Conservation (phyloP, 495 filamentous ascomycete genomes). For the Articulospora tetracladia region DNA sequence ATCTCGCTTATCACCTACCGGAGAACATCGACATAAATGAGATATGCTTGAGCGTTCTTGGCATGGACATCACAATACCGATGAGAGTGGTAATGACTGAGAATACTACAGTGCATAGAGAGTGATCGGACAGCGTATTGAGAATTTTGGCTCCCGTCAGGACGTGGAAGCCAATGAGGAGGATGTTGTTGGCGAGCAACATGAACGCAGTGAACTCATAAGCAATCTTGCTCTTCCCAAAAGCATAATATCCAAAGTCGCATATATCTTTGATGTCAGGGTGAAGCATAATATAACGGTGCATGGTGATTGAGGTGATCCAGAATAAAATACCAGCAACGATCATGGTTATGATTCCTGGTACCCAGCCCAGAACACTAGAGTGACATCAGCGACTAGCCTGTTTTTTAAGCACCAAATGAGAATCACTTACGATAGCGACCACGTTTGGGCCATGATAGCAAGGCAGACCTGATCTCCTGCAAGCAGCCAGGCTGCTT, state of each 20-base stretch:
- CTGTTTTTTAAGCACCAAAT: slow-evolving; percentile 14
- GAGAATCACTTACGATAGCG: slow-evolving; percentile 42
- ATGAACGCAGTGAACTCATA: slow-evolving; percentile 37
- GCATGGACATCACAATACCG: slow-evolving; percentile 36
- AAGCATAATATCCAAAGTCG: slow-evolving; percentile 40
- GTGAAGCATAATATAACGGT: slow-evolving; percentile 44
- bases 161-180: slow-evolving; percentile 44
- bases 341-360: slow-evolving; percentile 39
- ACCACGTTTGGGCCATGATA: slow-evolving; percentile 48
- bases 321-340: slow-evolving; percentile 34
- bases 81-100: slow-evolving; percentile 27
- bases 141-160: slow-evolving; percentile 45
- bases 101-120: slow-evolving; percentile 44
- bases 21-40: slow-evolving; percentile 45
- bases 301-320: slow-evolving; percentile 44
- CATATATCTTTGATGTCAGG: slow-evolving; percentile 45
- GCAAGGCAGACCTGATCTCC: slow-evolving; percentile 46
- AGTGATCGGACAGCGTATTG: slow-evolving; percentile 47
- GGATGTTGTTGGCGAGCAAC: slow-evolving; percentile 44
- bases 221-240: slow-evolving; percentile 34
- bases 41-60: slow-evolving; percentile 38
- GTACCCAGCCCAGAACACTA: slow-evolving; percentile 45
- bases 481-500: slow-evolving; percentile 38
- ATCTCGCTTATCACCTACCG: slow-evolving; percentile 3
- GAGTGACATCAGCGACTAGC: too few species aligned